Base-by-base conservation (phyloP, 495 filamentous ascomycete species). In the Pseudotulostoma volvatum region DNA sequence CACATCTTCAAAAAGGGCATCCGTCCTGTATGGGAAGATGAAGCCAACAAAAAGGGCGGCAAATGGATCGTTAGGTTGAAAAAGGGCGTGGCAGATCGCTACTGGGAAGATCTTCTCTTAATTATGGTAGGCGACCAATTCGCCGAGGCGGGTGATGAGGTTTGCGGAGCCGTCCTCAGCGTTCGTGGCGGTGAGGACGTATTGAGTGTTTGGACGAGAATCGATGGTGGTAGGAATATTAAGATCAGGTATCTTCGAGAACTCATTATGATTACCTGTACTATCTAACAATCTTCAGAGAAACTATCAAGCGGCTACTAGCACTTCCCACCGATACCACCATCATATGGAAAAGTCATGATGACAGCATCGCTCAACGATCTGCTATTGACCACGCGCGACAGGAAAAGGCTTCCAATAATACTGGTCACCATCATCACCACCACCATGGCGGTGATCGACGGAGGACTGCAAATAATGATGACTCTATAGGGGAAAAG, bases 1-100 rank as follows among this genome's bases (percentile, higher is more conserved):
- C 92, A 96, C 55, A 78, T 97, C 38, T 97, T 97, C 64, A 92
- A 90, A 67, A 85, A 92, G 51, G 92, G 86, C 34, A 86, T 96
- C 19, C 76, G 90, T 42, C 90, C 90, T 28, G 90, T 96, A 52
- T 97, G 90, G 90, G 90, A 97, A 60, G 90, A 97, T 50, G 84
- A 93, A 37, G 85, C 88, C 48, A 97, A 97, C 61, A 93, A 84
- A 62, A 73, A 76, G 38, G 90, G 90, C 37, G 90, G 90, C 18
- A 97, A 97, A 66, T 97, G 88, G 87, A 84, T 93, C 37, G 76
- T 97, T 52, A 67, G 88, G 47, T 60, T 97, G 49, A 93, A 88
- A 72, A 97, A 97, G 66, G 90, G 90, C 18, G 83, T 96, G 15
- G 79, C 82, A 9, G 92, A 95, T 59, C 78, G 92, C 31, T 97